Evolutionary conservation across 2,329 filamentous ascomycete species (phyloP).

Genomic region (Sphaerulina populicola): DNA sequence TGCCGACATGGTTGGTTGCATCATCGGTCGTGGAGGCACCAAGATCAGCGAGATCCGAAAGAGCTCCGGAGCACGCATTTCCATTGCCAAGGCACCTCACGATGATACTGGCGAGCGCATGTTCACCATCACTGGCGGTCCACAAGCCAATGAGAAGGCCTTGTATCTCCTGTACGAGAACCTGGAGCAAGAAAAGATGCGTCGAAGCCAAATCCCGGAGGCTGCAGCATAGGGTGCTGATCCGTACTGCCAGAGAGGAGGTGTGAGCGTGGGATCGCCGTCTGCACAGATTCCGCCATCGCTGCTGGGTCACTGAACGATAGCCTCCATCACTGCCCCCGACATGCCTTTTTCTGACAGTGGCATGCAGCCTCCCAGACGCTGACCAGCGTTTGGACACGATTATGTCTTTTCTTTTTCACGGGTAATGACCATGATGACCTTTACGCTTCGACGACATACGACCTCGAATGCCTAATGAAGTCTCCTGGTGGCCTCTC

Average conservation of each 20-base stretch:
- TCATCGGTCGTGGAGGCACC: constrained; percentile 87
- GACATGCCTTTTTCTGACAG: neutral
- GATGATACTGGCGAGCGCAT: constrained; percentile 97
- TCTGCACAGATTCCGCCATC: constrained; percentile 9
- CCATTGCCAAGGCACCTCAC: constrained; percentile 92
- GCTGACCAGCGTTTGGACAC: constrained; percentile 12
- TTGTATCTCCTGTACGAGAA: constrained; percentile 97
- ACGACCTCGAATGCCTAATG: constrained; percentile 20
- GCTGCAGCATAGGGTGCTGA: constrained; percentile 29
- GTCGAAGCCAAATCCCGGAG: constrained; percentile 68
- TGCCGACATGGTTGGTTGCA: constrained; percentile 98
- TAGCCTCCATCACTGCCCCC: neutral
- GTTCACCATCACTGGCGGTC: constrained; percentile 98
- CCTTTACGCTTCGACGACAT: constrained; percentile 23
- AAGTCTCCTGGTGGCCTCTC: constrained; percentile 16
- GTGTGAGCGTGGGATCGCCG: neutral
- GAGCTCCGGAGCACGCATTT: constrained; percentile 91
- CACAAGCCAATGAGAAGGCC: constrained; percentile 88
- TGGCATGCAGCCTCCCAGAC: neutral
- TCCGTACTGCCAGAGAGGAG: constrained; percentile 8
- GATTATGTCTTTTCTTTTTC: constrained; percentile 17
- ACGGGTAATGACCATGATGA: constrained; percentile 26
- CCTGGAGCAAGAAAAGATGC: constrained; percentile 97
- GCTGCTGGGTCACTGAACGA: constrained; percentile 11
- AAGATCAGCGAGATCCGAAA: constrained; percentile 99